These are phyloP conservation scores for Gossypium sturtianum DNA, from an alignment of 345 rosid species.

Conservation along the genomic window DNA sequence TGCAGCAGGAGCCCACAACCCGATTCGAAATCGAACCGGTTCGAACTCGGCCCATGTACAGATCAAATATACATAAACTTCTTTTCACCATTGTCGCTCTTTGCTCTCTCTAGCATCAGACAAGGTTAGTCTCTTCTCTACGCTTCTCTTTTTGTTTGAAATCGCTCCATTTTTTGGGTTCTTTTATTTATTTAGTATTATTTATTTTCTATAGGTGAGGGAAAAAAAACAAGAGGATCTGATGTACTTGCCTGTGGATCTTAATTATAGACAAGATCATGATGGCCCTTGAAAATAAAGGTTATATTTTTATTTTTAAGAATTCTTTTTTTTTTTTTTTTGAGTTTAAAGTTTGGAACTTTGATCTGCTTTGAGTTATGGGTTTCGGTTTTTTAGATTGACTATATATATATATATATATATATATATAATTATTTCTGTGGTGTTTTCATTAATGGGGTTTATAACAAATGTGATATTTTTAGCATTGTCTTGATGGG, in stretches of 20 bases:
- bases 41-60: too few species aligned
- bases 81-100: neutral
- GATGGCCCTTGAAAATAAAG: slow-evolving; percentile 62
- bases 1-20: too few species aligned
- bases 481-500: neutral
- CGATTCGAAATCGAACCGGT: too few species aligned
- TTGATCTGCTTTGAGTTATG: slow-evolving; percentile 3
- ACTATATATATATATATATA: too few species aligned
- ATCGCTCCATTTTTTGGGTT: neutral
- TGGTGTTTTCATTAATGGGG: neutral
- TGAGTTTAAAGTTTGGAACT: neutral
- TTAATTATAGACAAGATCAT: slow-evolving; percentile 36
- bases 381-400: neutral
- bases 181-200: neutral
- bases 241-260: slow-evolving; percentile 55
- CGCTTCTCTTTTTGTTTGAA: neutral
- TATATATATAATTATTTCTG: neutral
- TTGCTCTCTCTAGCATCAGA: neutral
- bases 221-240: slow-evolving; percentile 43
- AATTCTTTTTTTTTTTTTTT: neutral
- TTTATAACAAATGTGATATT: neutral
- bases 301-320: slow-evolving; percentile 13
- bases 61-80: neutral
- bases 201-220: slow-evolving; percentile 30
- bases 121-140: slow-evolving; percentile 4